Evolutionary conservation across 192 early-diverging fungal genomes (phyloP), one percentile per base, ranked within the genome.

Genomic region (Kappamyces sp.): DNA sequence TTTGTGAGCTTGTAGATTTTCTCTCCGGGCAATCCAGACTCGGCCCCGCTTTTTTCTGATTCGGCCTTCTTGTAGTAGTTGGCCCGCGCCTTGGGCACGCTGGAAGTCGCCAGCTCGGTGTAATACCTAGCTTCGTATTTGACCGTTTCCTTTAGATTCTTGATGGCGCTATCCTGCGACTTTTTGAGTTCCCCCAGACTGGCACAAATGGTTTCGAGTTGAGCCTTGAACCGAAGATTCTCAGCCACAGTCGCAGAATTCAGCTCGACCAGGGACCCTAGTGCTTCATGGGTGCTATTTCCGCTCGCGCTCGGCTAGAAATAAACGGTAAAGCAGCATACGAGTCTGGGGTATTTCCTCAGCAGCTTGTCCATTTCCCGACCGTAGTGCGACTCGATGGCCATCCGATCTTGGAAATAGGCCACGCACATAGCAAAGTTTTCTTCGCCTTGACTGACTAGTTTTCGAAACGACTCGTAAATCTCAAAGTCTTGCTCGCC

Each of bases 331-430:
- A n/a, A n/a, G n/a, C n/a, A n/a, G n/a, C n/a, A n/a, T n/a, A n/a
- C 44, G 9, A 46, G 9, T 46, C n/a, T 9, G n/a, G 36, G 32
- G 37, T 39, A 55, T 40, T 55, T 55, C 15, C 47, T 55, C 13
- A 44, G 47, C 5, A 55, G 7, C 32, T 40, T 55, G 6, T 55
- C 54, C 54, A 55, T 55, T 55, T 55, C 54, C n/a, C 47, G 42
- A 4, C 41, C 42, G n/a, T 55, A 55, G n/a, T 40, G 31, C 41
- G 42, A 39, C 47, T 55, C 54, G n/a, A 55, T 55, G 3, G 38
- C 9, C 4, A 46, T 10, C 44, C 44, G 9, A 10, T 55, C 54
- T 3, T 15, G 36, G 5, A 55, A 34, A 32, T 55, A 55, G 33
- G 15, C 47, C 5, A 15, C 42, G 7, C 42, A 44, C n/a, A 31